These are phyloP conservation scores for Haplosporangium sp. DNA, from an alignment of 371 early-diverging fungal genomes.

Conservation along the genomic window DNA sequence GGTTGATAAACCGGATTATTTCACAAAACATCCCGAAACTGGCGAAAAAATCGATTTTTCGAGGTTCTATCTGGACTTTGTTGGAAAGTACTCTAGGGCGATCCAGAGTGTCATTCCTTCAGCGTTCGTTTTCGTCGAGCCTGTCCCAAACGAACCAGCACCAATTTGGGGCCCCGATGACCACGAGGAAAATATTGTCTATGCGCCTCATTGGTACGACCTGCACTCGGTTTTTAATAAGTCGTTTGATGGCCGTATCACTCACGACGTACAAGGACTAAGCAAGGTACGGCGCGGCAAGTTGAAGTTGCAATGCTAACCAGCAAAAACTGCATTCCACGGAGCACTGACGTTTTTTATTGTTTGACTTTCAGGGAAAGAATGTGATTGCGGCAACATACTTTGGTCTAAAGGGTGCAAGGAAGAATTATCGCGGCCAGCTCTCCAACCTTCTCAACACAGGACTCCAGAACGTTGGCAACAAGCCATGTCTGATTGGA, in stretches of 20 bases:
- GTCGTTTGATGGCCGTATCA: slow-evolving; percentile 75
- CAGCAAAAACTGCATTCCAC: background rate
- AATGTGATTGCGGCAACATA: slow-evolving; percentile 81
- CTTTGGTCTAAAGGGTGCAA: slow-evolving; percentile 83
- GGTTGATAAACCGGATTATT: slow-evolving; percentile 69
- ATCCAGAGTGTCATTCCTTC: slow-evolving; percentile 67
- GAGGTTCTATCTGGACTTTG: slow-evolving; percentile 78
- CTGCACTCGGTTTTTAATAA: slow-evolving; percentile 81
- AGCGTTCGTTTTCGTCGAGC: slow-evolving; percentile 78
- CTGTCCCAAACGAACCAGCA: slow-evolving; percentile 80
- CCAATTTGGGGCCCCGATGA: slow-evolving; percentile 69
- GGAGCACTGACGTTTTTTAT: too few relatives aligned
- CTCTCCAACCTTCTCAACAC: slow-evolving; percentile 71
- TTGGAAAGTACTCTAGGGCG: slow-evolving; percentile 68
- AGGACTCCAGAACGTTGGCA: slow-evolving; percentile 73
- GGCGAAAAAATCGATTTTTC: slow-evolving; percentile 67
- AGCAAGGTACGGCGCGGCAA: slow-evolving; percentile 61
- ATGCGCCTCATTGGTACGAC: slow-evolving; percentile 90
- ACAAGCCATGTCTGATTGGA: slow-evolving; percentile 76
- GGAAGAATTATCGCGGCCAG: slow-evolving; percentile 80
- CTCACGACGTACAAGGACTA: slow-evolving; percentile 82
- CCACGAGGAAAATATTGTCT: slow-evolving; percentile 71
- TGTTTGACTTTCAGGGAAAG: slow-evolving; percentile 59
- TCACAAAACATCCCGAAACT: slow-evolving; percentile 71
- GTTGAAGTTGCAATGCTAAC: background rate